These are phyloP conservation scores for Fusarium zealandicum DNA, from an alignment of 2,329 filamentous ascomycete genomes.

Conservation along the genomic window DNA sequence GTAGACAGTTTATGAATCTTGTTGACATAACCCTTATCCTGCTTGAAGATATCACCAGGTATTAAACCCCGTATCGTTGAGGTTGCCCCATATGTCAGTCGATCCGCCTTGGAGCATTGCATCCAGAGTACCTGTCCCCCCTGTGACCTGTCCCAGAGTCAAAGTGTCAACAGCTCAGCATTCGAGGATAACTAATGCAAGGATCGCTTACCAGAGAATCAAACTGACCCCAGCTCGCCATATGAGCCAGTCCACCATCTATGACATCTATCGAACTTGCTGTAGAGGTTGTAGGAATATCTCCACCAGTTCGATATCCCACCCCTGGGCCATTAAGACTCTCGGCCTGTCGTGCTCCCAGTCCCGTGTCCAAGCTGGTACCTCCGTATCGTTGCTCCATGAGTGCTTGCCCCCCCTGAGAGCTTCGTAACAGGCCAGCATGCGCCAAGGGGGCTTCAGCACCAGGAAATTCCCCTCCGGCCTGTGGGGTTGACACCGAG, in stretches of 20 bases:
- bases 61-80: neutral
- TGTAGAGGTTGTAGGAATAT: neutral
- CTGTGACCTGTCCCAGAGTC: neutral
- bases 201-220: constrained; percentile 17
- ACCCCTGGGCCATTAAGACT: too few species aligned
- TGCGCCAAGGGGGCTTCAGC: neutral
- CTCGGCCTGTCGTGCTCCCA: too few species aligned
- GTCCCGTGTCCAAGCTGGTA: neutral
- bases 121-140: neutral
- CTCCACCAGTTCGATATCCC: too few species aligned
- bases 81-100: neutral
- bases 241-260: neutral
- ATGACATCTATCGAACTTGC: neutral
- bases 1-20: neutral
- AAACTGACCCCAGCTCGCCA: constrained; percentile 39
- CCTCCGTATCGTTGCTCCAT: neutral
- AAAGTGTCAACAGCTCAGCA: neutral
- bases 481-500: neutral
- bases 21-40: too few species aligned
- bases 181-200: neutral
- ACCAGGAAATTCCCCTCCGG: neutral
- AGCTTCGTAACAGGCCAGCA: neutral
- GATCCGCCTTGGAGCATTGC: neutral
- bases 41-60: neutral
- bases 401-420: neutral